Conservation (phyloP, 495 filamentous ascomycete species). For the Oidiodendron maius region DNA sequence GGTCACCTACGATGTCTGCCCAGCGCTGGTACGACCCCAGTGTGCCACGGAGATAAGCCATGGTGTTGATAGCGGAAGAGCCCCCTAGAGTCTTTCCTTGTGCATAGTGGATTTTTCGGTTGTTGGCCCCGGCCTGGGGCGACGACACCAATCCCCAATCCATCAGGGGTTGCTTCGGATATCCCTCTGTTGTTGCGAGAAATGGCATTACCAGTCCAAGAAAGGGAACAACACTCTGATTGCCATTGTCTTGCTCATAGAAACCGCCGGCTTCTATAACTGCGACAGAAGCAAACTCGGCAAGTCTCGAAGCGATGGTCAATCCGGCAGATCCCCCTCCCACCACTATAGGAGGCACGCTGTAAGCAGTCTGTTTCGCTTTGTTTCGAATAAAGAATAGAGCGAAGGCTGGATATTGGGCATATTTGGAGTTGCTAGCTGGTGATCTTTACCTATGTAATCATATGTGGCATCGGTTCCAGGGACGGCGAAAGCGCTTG, state of each 20-base stretch:
- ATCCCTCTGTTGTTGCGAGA: slow-evolving; percentile 4
- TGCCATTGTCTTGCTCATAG: slow-evolving; percentile 44
- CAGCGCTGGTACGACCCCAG: slow-evolving; percentile 42
- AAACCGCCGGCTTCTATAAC: slow-evolving; percentile 52
- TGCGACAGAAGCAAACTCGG: slow-evolving; percentile 34
- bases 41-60: slow-evolving; percentile 30
- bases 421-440: neutral
- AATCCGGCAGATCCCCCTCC: slow-evolving; percentile 84
- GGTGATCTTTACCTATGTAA: neutral
- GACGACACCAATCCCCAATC: slow-evolving; percentile 47
- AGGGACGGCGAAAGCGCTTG: neutral
- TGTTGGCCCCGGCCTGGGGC: slow-evolving; percentile 42
- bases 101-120: slow-evolving; percentile 19
- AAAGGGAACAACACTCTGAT: slow-evolving; percentile 35
- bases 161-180: slow-evolving; percentile 8
- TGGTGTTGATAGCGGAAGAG: slow-evolving; percentile 25
- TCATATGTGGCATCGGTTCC: neutral
- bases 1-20: slow-evolving; percentile 52
- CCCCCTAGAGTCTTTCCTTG: slow-evolving; percentile 25
- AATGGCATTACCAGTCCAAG: slow-evolving; percentile 16
- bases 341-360: slow-evolving; percentile 49
- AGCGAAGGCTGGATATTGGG: neutral
- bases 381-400: neutral
- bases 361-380: neutral
- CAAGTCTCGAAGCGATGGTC: slow-evolving; percentile 57